phyloP scores from a whole-genome alignment of 495 filamentous ascomycete genomes.

The Eremomyces bilateralis region DNA sequence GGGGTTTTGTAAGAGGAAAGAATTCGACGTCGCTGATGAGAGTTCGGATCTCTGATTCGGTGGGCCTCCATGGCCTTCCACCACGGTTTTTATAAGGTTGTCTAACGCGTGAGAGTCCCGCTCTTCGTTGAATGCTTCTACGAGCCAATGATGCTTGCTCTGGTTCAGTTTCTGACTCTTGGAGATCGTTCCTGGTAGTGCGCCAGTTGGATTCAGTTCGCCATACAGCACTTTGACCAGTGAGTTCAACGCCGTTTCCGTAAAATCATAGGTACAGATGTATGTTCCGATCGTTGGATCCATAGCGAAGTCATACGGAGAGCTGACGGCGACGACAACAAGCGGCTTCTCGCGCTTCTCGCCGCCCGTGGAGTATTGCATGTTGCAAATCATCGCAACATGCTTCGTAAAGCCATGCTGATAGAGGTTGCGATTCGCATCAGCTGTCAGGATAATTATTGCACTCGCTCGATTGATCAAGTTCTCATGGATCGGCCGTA shows the following conservation, averaged over 20 bases:
- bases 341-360: constrained; percentile 41
- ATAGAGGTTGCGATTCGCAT: constrained; percentile 76
- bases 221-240: constrained; percentile 66
- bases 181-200: constrained; percentile 56
- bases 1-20: constrained; percentile 47
- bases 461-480: constrained; percentile 68
- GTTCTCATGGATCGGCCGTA: constrained; percentile 73
- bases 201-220: constrained; percentile 46
- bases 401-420: constrained; percentile 85
- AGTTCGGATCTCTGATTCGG: constrained; percentile 37
- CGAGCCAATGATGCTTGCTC: constrained; percentile 72
- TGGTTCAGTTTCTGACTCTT: constrained; percentile 66
- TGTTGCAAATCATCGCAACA: constrained; percentile 82
- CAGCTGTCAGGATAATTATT: constrained; percentile 71
- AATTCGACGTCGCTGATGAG: constrained; percentile 42
- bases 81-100: constrained; percentile 40
- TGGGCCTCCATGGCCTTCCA: constrained; percentile 33
- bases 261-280: constrained; percentile 85
- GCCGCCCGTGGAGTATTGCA: constrained; percentile 30
- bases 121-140: constrained; percentile 61
- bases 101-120: constrained; percentile 50
- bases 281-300: constrained; percentile 71
- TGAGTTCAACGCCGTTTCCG: constrained; percentile 66
- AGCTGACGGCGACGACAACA: constrained; percentile 74
- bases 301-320: constrained; percentile 89